These are phyloP conservation scores for Aspergillus panamensis DNA, from an alignment of 495 filamentous ascomycete genomes.

Conservation along the genomic window DNA sequence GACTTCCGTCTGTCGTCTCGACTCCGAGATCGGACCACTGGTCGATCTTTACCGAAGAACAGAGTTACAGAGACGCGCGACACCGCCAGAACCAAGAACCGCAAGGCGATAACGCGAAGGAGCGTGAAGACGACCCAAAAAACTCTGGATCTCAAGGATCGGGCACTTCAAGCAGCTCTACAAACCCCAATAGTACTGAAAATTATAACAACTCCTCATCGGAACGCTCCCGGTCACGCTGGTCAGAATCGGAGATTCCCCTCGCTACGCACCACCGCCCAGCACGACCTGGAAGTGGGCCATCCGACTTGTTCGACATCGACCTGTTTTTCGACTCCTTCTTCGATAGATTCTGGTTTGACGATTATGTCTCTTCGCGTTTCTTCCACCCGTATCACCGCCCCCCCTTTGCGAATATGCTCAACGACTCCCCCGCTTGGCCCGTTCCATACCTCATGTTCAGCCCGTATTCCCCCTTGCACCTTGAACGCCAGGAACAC, in stretches of 20 bases:
- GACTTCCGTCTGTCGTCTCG: constrained; percentile 37
- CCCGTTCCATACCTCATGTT: constrained; percentile 41
- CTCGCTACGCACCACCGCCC: constrained; percentile 11
- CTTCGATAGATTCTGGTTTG: constrained; percentile 34
- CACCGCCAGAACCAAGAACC: constrained; percentile 20
- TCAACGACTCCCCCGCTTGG: constrained; percentile 34
- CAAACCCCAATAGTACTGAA: neutral
- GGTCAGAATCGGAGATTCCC: constrained; percentile 12
- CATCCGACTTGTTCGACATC: constrained; percentile 15
- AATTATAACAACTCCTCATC: constrained; percentile 4
- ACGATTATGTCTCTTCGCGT: constrained; percentile 30
- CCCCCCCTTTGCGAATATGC: constrained; percentile 31
- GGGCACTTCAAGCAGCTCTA: constrained; percentile 7
- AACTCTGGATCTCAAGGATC: neutral
- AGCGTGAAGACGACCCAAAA: constrained; percentile 16
- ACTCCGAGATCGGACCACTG: constrained; percentile 32
- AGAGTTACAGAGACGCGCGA: constrained; percentile 25
- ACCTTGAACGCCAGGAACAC: constrained; percentile 41
- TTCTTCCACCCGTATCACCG: constrained; percentile 29
- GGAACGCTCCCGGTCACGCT: constrained; percentile 14
- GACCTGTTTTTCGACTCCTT: constrained; percentile 38
- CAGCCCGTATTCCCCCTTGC: constrained; percentile 52
- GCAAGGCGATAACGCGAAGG: constrained; percentile 14
- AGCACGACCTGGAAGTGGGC: constrained; percentile 7
- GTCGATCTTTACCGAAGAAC: constrained; percentile 35